Base-by-base conservation (phyloP, 805 yeast species). In the Cyberlindnera nakhonratchasimensis region DNA sequence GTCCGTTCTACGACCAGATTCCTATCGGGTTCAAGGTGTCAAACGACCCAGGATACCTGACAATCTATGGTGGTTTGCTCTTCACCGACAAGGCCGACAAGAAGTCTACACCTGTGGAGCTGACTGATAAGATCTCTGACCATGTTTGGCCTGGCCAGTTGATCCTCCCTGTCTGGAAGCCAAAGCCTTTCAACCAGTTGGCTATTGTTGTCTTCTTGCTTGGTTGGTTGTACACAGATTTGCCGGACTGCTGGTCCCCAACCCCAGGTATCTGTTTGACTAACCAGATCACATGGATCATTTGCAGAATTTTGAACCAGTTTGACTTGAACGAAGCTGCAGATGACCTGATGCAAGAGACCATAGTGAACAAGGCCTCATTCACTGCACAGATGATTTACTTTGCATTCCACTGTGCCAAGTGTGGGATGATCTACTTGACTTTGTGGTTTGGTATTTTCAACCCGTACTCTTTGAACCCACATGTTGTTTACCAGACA, bases 251-350 rank as follows among this genome's bases (percentile, higher is more conserved):
- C 54, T 69, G 88, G 40, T 77, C 90, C 26, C 97, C 97, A 36
- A 91, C 98, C 4, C 98, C 98, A 0, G 96, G 96, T 19, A 74
- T 80, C 43, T 84, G 90, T 51, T 65, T 88, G 43, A 83, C 95
- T 10, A 82, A 80, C 54, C 77, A 79, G 52, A 43, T 79, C 21
- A 65, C 74, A 6, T 64, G 57, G 40, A 16, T 47, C 2, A 42
- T 57, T 5, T 56, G 63, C 12, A 46, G 52, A 20, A 18, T 68
- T 2, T 54, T 72, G 20, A 48, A 55, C 14, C 42, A 51, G 17
- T 63, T 75, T 47, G 76, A 74, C 14, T 54, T 64, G 34, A 58
- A 62, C 5, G 63, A 17, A 7, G 31, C 61, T 4, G 82, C 82
- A 3, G 59, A 56, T 4, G 66, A 67, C 13, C 62, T 83, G 34